Evolutionary conservation across 176 grass and related monocot genomes (phyloP).

Genomic region (Eragrostis nindensis): DNA sequence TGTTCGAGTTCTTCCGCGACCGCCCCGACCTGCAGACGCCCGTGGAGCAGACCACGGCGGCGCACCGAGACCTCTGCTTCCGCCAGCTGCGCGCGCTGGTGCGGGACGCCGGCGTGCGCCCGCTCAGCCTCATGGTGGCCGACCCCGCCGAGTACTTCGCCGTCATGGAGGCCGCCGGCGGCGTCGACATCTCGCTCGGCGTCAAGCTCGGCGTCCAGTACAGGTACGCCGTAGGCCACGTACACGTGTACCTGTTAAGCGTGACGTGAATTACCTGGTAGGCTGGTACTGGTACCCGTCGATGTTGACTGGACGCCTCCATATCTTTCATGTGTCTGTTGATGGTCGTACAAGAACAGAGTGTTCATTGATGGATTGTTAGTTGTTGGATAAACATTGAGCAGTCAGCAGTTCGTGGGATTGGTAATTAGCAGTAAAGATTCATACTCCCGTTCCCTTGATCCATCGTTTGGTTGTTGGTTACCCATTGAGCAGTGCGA

Average conservation of each 20-base stretch:
- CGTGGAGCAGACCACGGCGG: conserved; percentile 69
- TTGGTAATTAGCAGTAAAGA: background rate
- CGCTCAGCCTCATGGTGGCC: too few relatives aligned
- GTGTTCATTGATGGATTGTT: background rate
- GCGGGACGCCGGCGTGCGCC: conserved; percentile 74
- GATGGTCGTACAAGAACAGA: background rate
- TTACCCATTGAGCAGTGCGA: background rate
- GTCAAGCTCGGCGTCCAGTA: too few relatives aligned
- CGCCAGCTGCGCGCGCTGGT: conserved; percentile 82
- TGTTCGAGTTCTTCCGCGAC: conserved; percentile 74
- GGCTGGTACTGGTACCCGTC: too few relatives aligned
- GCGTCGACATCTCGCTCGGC: conserved; percentile 87
- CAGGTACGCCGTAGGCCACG: conserved; percentile 24
- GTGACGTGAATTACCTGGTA: background rate
- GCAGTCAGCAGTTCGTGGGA: background rate
- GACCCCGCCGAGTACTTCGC: conserved; percentile 82
- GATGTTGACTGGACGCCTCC: background rate
- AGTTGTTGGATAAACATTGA: conserved; percentile 7
- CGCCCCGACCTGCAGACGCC: conserved; percentile 87
- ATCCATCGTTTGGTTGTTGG: background rate
- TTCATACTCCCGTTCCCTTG: background rate
- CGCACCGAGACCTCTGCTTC: conserved; percentile 90
- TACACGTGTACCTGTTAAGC: background rate
- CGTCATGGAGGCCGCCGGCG: conserved; percentile 80
- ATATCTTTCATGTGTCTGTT: background rate